Evolutionary conservation across 2,329 filamentous ascomycete species (phyloP), one percentile per base, ranked within the genome.

Genomic region (Penicillium sp.): DNA sequence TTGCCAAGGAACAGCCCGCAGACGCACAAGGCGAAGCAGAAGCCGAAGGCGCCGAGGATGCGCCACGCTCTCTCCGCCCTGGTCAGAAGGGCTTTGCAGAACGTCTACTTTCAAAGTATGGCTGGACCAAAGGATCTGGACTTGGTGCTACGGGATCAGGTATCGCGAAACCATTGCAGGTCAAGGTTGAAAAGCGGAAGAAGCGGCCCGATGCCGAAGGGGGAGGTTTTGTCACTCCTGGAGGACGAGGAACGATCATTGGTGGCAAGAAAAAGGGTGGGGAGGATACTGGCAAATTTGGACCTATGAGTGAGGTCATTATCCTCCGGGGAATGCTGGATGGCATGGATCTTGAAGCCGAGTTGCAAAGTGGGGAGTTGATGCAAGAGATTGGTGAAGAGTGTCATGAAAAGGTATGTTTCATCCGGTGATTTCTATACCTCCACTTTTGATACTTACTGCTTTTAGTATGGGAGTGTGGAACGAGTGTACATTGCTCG

Each of bases 361-460:
- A 97, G 73, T 85, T 96, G 48, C 84, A 87, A 57, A 82, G 82
- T 53, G 80, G 80, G 13, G 82, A 83, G 14, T 78, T 99, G 50
- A 88, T 93, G 65, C 93, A 98, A 77, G 93, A 97, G 73, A 97
- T 99, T 74, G 95, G 95, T 7, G 91, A 97, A 69, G 91, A 96
- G 71, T 97, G 96, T 74, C 88, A 87, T 49, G 86, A 91, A 63
- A 92, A 93, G 82, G 85, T 88, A 69, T 63, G 70, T 62, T n/a
- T 4, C 14, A 10, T 45, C 22, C n/a, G 10, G 3, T 16, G 8
- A 19, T 31, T 11, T 26, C 22, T 33, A 22, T 7, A 29, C 13
- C 35, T 19, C 29, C 48, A 16, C 2, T 3, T 46, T 50, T 47
- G 22, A 21, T 46, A 19, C 26, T 56, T 24, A 51, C 54, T 27